Conservation (phyloP, 2,329 filamentous ascomycete genomes). For the Colletotrichum endophyticum region DNA sequence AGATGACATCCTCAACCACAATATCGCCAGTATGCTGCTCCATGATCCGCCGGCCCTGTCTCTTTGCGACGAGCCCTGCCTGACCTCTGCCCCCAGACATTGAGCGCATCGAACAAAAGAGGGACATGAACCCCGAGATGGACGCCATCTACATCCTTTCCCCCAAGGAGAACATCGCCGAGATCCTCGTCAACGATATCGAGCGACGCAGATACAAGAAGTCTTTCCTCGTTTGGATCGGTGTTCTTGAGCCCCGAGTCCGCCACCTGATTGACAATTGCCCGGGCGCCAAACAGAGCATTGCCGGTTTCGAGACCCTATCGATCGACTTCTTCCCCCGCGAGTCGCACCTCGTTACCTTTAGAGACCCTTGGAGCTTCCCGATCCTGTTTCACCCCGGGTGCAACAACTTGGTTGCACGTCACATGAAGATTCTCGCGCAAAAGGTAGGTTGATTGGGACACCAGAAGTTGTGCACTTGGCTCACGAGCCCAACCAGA, state of each 20-base stretch:
- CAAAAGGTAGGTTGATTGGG: constrained; percentile 72
- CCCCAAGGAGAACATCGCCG: constrained; percentile 85
- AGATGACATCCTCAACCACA: constrained; percentile 96
- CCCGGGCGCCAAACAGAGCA: constrained; percentile 71
- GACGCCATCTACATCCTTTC: constrained; percentile 94
- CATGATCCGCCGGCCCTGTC: not conserved
- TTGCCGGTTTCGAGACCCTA: constrained; percentile 81
- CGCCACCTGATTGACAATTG: constrained; percentile 78
- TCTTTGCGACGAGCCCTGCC: constrained; percentile 1
- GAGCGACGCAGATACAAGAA: constrained; percentile 82
- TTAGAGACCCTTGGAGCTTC: constrained; percentile 95
- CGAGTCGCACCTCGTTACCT: constrained; percentile 90
- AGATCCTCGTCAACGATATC: constrained; percentile 92
- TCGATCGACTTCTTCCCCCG: constrained; percentile 89
- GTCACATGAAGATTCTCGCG: constrained; percentile 83
- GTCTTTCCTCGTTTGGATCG: constrained; percentile 85
- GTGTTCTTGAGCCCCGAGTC: constrained; percentile 71
- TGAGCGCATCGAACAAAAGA: constrained; percentile 87
- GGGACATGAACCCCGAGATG: constrained; percentile 84
- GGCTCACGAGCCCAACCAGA: constrained; percentile 49
- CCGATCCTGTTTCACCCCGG: constrained; percentile 88
- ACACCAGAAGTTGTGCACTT: not conserved
- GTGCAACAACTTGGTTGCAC: constrained; percentile 82
- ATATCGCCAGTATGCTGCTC: constrained; percentile 83
- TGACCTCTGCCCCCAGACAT: constrained; percentile 68